Conservation (phyloP, 345 rosid species). For the Corchorus olitorius region DNA sequence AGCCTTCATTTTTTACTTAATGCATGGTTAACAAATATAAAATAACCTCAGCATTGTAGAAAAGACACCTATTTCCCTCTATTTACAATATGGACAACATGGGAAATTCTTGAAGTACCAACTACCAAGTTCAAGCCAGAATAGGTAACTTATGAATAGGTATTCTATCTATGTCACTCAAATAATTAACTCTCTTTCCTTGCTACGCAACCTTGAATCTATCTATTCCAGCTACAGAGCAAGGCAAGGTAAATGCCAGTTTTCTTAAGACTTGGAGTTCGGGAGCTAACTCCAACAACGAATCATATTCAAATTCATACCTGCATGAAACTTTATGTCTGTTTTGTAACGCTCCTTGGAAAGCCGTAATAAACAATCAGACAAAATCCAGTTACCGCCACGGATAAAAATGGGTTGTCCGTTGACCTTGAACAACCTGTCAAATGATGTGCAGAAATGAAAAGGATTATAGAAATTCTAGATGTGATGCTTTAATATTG, state of each 20-base stretch:
- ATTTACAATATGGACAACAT: slow-evolving; percentile 2
- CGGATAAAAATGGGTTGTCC: slow-evolving; percentile 91
- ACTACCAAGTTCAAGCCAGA: not conserved
- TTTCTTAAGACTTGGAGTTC: too few relatives aligned
- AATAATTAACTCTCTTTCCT: too few relatives aligned
- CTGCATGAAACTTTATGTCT: slow-evolving; percentile 94
- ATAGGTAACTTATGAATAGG: not conserved
- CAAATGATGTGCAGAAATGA: slow-evolving; percentile 12
- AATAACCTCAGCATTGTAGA: not conserved
- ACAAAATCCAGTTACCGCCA: slow-evolving; percentile 95
- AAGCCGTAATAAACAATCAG: slow-evolving; percentile 86
- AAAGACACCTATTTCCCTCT: not conserved
- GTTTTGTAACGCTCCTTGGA: slow-evolving; percentile 77
- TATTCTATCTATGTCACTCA: too few relatives aligned
- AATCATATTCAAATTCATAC: slow-evolving; percentile 97
- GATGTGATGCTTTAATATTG: not conserved
- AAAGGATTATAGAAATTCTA: not conserved
- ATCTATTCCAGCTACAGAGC: too few relatives aligned
- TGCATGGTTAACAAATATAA: not conserved
- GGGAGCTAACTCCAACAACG: slow-evolving; percentile 99
- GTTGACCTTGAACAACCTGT: slow-evolving; percentile 90
- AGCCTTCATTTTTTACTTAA: not conserved
- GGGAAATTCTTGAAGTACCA: not conserved
- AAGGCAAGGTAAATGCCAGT: too few relatives aligned
- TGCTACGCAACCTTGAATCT: too few relatives aligned